Evolutionary conservation across 208 protist genomes (phyloP).

Genomic region (Trypanosoma theileri): DNA sequence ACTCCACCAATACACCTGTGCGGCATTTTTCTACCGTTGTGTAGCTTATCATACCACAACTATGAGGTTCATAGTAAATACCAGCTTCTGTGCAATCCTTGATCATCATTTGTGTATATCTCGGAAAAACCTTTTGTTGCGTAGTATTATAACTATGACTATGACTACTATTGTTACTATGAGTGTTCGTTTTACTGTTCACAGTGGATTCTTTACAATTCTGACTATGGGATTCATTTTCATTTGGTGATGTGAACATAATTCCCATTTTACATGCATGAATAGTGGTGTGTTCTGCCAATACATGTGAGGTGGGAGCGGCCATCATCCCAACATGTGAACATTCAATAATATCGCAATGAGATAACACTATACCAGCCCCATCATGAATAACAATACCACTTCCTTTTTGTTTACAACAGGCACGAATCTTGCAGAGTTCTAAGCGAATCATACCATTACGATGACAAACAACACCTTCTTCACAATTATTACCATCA

Average conservation of each 20-base stretch:
- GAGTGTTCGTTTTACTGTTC: background rate
- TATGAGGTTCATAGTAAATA: slow-evolving; percentile 14
- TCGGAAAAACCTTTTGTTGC: background rate
- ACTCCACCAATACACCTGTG: slow-evolving; percentile 15
- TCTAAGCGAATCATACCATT: slow-evolving; percentile 9
- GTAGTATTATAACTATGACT: background rate
- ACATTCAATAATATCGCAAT: slow-evolving; percentile 26
- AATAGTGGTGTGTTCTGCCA: slow-evolving; percentile 28
- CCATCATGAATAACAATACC: slow-evolving; percentile 22
- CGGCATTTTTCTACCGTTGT: slow-evolving; percentile 15
- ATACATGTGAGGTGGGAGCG: slow-evolving; percentile 4
- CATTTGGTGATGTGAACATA: slow-evolving; percentile 18
- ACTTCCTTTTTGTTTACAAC: slow-evolving; percentile 12
- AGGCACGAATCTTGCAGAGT: slow-evolving; percentile 19
- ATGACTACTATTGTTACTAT: background rate
- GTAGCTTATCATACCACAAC: slow-evolving; percentile 13
- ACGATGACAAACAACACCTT: slow-evolving; percentile 8
- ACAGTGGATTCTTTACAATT: background rate
- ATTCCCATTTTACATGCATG: slow-evolving; percentile 29
- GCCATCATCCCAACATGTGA: slow-evolving; percentile 18
- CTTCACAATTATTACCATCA: slow-evolving; percentile 18
- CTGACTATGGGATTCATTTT: background rate
- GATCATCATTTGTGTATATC: slow-evolving; percentile 18
- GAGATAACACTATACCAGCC: slow-evolving; percentile 6
- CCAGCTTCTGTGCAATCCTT: slow-evolving; percentile 22